Percentiles rank a stretch among this genome's conserved stretches.
Evolutionary conservation across 768 basidiomycete species (phyloP).

Genomic region (Suillus sp.): DNA sequence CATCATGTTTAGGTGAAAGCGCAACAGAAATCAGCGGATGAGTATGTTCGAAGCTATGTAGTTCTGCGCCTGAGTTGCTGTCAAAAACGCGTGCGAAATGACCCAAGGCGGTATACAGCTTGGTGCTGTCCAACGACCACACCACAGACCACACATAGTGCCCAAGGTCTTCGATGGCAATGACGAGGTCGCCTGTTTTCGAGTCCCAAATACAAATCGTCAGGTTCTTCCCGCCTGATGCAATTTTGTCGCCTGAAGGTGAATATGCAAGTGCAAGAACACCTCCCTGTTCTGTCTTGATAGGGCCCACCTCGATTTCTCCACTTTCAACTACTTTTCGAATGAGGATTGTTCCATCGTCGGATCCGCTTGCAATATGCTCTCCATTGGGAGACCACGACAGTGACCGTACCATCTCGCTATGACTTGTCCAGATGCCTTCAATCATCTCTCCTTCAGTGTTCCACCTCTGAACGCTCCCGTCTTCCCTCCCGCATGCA

Average conservation of each 20-base stretch:
- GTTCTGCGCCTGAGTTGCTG: neutral
- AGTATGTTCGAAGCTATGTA: neutral
- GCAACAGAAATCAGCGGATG: neutral
- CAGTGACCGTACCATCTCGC: neutral
- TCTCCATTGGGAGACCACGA: neutral
- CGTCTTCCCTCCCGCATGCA: neutral
- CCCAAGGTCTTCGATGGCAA: neutral
- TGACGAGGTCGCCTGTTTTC: neutral
- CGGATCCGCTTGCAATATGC: neutral
- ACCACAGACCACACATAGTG: neutral
- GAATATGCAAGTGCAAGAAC: neutral
- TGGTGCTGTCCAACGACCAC: neutral
- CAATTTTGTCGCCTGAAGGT: neutral
- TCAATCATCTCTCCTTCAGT: neutral
- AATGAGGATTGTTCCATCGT: neutral
- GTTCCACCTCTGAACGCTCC: neutral
- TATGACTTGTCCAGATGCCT: neutral
- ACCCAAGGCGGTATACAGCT: neutral
- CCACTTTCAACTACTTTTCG: neutral
- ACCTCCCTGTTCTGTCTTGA: neutral
- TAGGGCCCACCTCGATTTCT: neutral
- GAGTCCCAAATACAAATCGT: neutral
- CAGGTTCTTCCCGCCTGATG: neutral
- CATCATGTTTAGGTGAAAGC: neutral
- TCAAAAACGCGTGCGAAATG: slow-evolving; percentile 1